These are phyloP conservation scores for Fusarium caatingaense DNA, from an alignment of 2,329 filamentous ascomycete genomes.

Conservation along the genomic window DNA sequence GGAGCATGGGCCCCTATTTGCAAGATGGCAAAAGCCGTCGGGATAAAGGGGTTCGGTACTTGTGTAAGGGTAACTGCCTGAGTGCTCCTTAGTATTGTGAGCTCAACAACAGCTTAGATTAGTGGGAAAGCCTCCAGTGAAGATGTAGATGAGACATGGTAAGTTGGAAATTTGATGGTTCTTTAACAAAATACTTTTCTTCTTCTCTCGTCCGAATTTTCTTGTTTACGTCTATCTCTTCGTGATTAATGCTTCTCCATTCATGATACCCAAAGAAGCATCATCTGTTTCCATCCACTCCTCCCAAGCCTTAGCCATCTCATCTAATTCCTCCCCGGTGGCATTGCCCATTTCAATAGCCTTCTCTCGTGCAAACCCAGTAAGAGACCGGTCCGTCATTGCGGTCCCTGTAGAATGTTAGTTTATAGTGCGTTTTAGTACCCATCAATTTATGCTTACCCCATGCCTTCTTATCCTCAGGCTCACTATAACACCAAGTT, in stretches of 20 bases:
- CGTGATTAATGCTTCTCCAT: conserved; percentile 45
- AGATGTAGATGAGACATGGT: background rate
- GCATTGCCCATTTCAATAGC: conserved; percentile 44
- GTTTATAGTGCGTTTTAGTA: too few species aligned
- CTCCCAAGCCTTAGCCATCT: conserved; percentile 46
- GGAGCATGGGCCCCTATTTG: conserved; percentile 49
- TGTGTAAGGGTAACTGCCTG: conserved; percentile 52
- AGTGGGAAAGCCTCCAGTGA: too few species aligned
- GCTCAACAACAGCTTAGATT: background rate
- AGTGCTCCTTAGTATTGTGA: conserved; percentile 53
- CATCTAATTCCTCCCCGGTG: conserved; percentile 42
- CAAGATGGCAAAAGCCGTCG: conserved; percentile 54
- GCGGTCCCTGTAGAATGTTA: conserved; percentile 38
- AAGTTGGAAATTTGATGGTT: background rate
- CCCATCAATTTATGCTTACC: conserved; percentile 31
- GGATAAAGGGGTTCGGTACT: background rate
- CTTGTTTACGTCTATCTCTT: conserved; percentile 24
- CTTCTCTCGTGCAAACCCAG: conserved; percentile 42
- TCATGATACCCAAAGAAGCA: conserved; percentile 47
- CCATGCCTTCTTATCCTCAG: conserved; percentile 43
- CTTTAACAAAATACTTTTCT: background rate
- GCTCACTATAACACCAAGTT: conserved; percentile 48
- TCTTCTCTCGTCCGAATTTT: background rate
- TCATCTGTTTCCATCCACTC: conserved; percentile 45
- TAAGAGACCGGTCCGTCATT: conserved; percentile 43